Base-by-base conservation (phyloP, 2,329 filamentous ascomycete species). In the Colletotrichum trifolii region DNA sequence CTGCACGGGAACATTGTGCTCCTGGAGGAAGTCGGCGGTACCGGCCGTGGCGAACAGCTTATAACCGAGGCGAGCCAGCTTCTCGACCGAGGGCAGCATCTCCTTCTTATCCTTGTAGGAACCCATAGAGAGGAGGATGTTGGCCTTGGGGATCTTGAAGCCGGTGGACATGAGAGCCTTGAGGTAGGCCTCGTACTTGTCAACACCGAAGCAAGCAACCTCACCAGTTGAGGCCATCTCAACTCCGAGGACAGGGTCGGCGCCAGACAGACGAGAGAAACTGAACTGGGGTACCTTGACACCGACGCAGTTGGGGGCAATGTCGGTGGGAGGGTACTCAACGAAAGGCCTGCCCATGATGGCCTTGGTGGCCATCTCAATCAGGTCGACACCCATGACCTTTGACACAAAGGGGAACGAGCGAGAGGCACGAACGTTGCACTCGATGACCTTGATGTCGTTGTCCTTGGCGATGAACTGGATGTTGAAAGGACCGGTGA, bases 381-480 rank as follows among this genome's bases (percentile, higher is more conserved):
- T 97, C 68, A 99, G 85, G 75, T 99, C 95, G 56, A 97, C 92
- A 55, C 94, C 94, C 93, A 97, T 98, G 70, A 97, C 93, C 84
- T 99, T 99, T 69, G 94, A 97, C 13, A 98, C 94, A 75, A 99
- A 99, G 67, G 96, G 96, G 85, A 97, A 97, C 1, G 95, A 98
- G 69, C 96, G 88, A 49, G 96, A 97, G 13, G 96, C 96, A 68
- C 96, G 91, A 66, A 98, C 96, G 74, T 99, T 99, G 81, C 96
- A 98, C 82, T 99, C 96, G 69, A 99, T 99, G 70, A 99, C 96
- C 85, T 98, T 98, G 84, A 99, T 98, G 71, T 98, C 95, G 77
- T 98, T 98, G 78, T 98, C 94, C 83, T 98, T 98, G 73, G 96
- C 96, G 73, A 99, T 99, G 82, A 99, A 98, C 77, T 99, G 96